phyloP scores from a whole-genome alignment of 805 yeast species.

The Suhomyces kilbournensis region DNA sequence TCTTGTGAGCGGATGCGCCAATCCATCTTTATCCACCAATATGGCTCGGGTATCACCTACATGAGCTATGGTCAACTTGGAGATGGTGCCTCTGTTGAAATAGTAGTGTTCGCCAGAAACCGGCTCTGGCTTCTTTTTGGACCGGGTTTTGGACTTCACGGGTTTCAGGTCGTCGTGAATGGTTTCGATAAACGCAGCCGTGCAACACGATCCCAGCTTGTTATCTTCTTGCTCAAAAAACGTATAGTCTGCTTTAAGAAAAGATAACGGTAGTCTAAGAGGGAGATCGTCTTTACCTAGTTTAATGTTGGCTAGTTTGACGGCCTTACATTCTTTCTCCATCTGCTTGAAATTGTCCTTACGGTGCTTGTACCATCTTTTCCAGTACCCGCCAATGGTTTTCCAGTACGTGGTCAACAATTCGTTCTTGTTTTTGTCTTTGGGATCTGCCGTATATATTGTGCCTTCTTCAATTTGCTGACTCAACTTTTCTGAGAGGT shows the following conservation, averaged over 20 bases:
- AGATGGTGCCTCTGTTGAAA: slow-evolving; percentile 64
- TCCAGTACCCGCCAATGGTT: slow-evolving; percentile 83
- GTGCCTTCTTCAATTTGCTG: slow-evolving; percentile 47
- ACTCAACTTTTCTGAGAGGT: slow-evolving; percentile 53
- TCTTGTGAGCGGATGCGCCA: slow-evolving; percentile 72
- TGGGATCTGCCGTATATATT: slow-evolving; percentile 17
- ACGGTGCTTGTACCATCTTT: slow-evolving; percentile 58
- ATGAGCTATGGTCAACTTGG: slow-evolving; percentile 77
- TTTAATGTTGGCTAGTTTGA: slow-evolving; percentile 11
- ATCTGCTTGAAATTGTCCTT: slow-evolving; percentile 27
- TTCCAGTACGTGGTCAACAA: slow-evolving; percentile 54
- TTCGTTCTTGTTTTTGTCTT: slow-evolving; percentile 31
- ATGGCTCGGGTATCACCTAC: slow-evolving; percentile 91
- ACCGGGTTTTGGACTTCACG: neutral
- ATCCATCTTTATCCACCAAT: slow-evolving; percentile 76
- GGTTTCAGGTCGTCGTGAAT: slow-evolving; percentile 16
- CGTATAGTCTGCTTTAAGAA: slow-evolving; percentile 61
- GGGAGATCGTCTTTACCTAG: slow-evolving; percentile 51
- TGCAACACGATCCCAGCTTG: slow-evolving; percentile 69
- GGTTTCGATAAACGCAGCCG: slow-evolving; percentile 60
- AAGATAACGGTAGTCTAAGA: slow-evolving; percentile 61
- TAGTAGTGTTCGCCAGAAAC: slow-evolving; percentile 38
- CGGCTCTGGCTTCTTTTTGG: slow-evolving; percentile 14
- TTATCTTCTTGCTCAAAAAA: slow-evolving; percentile 42
- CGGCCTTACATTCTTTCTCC: slow-evolving; percentile 16